Percentiles rank a stretch among this genome's conserved stretches.
phyloP scores from a whole-genome alignment of 2,329 filamentous ascomycete species.

The Fusarium buharicum region DNA sequence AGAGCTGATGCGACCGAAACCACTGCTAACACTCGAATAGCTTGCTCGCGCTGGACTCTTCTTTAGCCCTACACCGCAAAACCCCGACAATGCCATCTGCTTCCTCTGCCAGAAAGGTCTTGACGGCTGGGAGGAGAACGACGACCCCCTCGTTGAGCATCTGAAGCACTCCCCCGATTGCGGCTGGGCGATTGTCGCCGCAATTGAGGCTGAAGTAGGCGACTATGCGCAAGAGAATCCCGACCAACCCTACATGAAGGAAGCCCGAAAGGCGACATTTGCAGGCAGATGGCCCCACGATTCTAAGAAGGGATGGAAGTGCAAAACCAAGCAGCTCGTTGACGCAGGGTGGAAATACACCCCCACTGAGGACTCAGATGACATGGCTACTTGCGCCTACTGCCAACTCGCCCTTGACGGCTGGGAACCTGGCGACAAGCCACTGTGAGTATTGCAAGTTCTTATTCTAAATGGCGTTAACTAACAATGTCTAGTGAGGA shows the following conservation, averaged over 20 bases:
- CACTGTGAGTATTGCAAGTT: conserved; percentile 68
- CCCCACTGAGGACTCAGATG: conserved; percentile 82
- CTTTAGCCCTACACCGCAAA: conserved; percentile 78
- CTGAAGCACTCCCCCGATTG: conserved; percentile 83
- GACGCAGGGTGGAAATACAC: conserved; percentile 96
- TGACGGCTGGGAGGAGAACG: conserved; percentile 90
- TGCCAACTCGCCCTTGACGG: conserved; percentile 90
- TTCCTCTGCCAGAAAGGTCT: conserved; percentile 86
- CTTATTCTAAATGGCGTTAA: background rate
- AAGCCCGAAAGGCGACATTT: conserved; percentile 86
- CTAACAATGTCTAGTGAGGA: conserved; percentile 72
- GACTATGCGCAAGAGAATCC: conserved; percentile 79
- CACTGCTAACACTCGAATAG: conserved; percentile 58
- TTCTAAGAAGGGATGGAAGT: conserved; percentile 85
- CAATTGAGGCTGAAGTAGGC: conserved; percentile 69
- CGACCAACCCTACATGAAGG: conserved; percentile 73
- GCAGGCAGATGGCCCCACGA: conserved; percentile 90
- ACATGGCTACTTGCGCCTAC: conserved; percentile 91
- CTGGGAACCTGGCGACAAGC: conserved; percentile 94
- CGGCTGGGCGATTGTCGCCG: conserved; percentile 82
- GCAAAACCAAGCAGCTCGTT: conserved; percentile 89
- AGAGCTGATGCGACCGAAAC: conserved; percentile 4
- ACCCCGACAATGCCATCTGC: conserved; percentile 88
- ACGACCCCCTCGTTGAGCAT: conserved; percentile 87
- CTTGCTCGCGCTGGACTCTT: conserved; percentile 93